Base-by-base conservation (phyloP, 2,329 filamentous ascomycete genomes). In the Teratosphaeria pseudoeucalypti region DNA sequence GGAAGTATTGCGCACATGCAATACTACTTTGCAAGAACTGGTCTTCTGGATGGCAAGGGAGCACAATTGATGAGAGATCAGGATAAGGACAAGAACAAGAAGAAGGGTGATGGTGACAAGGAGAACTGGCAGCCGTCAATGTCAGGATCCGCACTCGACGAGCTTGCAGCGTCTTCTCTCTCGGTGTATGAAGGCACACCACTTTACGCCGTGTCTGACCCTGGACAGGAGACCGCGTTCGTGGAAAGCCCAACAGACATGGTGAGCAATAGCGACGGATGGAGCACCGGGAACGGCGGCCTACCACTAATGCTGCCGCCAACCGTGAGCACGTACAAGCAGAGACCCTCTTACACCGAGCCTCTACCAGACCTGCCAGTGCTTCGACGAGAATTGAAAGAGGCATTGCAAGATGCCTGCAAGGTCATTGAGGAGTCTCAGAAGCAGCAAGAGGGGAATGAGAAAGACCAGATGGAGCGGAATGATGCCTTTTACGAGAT, bases 1-100 rank as follows among this genome's bases (percentile, higher is more conserved):
- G 94, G 94, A 58, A 96, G 92, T 74, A 99, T 99, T 68, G 90
- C 92, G 59, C 94, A 99, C 77, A 79, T 99, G 70, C 94, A 99
- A 75, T 96, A 97, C 76, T 99, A 97, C 76, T 99, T 99, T 77
- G 92, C 94, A 39, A 82, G 94, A 61, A 99, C 94, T 0, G 94
- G 94, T 6, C 77, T 99, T 64, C 77, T 99, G 56, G 94, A 99
- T 70, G 91, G 92, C 59, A 96, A 96, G 72, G 92, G 92, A 39
- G 94, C 85, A 58, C 88, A 95, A 72, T 77, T 95, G 61, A 49
- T 49, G 43, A 16, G 43, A 49, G 43, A 49, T 2, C 23, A 49
- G 16, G 87, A 89, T 26, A 88, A 88, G 68, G 88, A 87, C 72
- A 86, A 82, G 69, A 81, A 85, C 65, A 79, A 63, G 60, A 67